phyloP scores from a whole-genome alignment of 2,329 filamentous ascomycete species.

The Colletotrichum destructivum region DNA sequence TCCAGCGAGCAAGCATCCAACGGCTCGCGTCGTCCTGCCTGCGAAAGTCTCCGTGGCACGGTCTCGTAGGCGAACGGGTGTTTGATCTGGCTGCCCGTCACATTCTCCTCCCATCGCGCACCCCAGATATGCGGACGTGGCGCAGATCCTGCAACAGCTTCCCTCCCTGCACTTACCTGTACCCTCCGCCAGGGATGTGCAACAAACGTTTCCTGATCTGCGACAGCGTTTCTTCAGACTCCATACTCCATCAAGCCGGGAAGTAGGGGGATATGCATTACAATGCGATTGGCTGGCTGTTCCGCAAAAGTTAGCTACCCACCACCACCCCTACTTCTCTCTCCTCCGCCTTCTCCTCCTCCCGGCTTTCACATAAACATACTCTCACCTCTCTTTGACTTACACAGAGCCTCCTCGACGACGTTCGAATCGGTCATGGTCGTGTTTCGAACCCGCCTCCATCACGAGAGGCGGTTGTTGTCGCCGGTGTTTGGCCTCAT shows the following conservation, averaged over 20 bases:
- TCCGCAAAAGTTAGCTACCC: not conserved
- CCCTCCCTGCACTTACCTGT: not conserved
- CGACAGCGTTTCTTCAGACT: slow-evolving; percentile 29
- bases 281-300: slow-evolving; percentile 40
- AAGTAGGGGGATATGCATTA: not conserved
- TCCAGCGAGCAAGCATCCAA: not conserved
- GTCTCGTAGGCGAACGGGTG: slow-evolving; percentile 7
- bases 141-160: slow-evolving; percentile 39
- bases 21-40: slow-evolving; percentile 16
- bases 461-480: slow-evolving; percentile 25
- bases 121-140: slow-evolving; percentile 22
- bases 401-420: slow-evolving; percentile 32
- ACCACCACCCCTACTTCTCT: not conserved
- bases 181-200: slow-evolving; percentile 21
- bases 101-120: not conserved
- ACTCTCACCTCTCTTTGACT: too few relatives aligned
- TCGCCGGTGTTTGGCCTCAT: slow-evolving; percentile 41
- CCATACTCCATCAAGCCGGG: not conserved
- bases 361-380: too few relatives aligned
- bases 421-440: slow-evolving; percentile 24
- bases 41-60: slow-evolving; percentile 10
- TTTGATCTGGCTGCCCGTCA: slow-evolving; percentile 20
- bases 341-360: not conserved
- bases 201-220: slow-evolving; percentile 39
- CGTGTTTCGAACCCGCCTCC: slow-evolving; percentile 38